These are phyloP conservation scores for Cryptococcus jaspeensis DNA, from an alignment of 1,284 basidiomycete genomes.

Conservation along the genomic window DNA sequence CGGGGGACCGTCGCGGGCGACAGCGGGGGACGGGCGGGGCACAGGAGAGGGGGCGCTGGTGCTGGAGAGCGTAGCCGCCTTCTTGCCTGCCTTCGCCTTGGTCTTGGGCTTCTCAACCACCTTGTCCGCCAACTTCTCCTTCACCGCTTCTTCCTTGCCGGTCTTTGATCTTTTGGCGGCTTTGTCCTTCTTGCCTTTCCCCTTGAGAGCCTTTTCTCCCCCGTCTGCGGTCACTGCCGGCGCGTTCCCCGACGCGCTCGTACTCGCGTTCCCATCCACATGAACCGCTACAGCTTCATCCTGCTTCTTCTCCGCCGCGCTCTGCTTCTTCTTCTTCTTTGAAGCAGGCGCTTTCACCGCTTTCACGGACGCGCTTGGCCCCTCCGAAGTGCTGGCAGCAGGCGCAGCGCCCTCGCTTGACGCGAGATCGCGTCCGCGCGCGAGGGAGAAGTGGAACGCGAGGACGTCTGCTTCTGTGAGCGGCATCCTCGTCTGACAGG, in stretches of 20 bases:
- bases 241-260: background rate
- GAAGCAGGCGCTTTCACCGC: background rate
- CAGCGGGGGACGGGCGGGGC: background rate
- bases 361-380: background rate
- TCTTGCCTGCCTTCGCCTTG: background rate
- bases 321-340: background rate
- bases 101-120: background rate
- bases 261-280: background rate
- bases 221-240: background rate
- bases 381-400: background rate
- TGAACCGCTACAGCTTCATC: background rate
- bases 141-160: background rate
- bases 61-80: background rate
- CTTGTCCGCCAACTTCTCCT: background rate
- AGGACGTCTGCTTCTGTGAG: constrained; percentile 4
- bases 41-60: background rate
- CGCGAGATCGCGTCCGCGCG: background rate
- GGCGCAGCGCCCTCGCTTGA: background rate
- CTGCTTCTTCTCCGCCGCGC: background rate
- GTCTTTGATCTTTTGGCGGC: background rate
- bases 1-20: background rate
- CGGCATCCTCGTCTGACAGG: background rate
- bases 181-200: background rate
- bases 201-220: background rate
- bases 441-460: background rate